phyloP scores from a whole-genome alignment of 306 rosid species.

The Lablab purpureus region DNA sequence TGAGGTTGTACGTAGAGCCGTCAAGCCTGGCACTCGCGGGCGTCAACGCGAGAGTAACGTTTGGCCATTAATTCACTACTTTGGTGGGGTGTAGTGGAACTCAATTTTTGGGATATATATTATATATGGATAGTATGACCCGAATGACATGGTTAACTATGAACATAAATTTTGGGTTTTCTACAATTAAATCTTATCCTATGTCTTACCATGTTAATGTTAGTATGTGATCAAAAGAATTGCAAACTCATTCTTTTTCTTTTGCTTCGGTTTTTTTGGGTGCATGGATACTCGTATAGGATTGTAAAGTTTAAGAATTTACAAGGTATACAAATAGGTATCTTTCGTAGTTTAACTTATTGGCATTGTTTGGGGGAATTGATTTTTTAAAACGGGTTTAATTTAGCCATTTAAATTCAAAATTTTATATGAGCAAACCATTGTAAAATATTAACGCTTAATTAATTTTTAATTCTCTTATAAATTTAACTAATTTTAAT shows the following conservation, averaged over 20 bases:
- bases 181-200: neutral
- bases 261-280: neutral
- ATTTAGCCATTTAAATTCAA: neutral
- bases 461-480: too few relatives aligned
- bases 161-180: neutral
- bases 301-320: neutral
- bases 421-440: too few relatives aligned
- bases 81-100: conserved; percentile 12
- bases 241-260: neutral
- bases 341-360: neutral
- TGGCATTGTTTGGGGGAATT: neutral
- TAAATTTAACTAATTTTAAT: too few relatives aligned
- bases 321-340: neutral
- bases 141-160: neutral
- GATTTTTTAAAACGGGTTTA: neutral
- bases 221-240: too few relatives aligned
- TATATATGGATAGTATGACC: neutral
- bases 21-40: conserved; percentile 46
- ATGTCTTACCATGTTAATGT: neutral
- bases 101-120: conserved; percentile 1
- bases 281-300: neutral
- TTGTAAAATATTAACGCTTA: too few relatives aligned
- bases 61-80: conserved; percentile 45
- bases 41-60: conserved; percentile 71
- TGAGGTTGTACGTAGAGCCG: conserved; percentile 45